Base-by-base conservation (phyloP, 805 yeast genomes). In the Starmerella bombicola region DNA sequence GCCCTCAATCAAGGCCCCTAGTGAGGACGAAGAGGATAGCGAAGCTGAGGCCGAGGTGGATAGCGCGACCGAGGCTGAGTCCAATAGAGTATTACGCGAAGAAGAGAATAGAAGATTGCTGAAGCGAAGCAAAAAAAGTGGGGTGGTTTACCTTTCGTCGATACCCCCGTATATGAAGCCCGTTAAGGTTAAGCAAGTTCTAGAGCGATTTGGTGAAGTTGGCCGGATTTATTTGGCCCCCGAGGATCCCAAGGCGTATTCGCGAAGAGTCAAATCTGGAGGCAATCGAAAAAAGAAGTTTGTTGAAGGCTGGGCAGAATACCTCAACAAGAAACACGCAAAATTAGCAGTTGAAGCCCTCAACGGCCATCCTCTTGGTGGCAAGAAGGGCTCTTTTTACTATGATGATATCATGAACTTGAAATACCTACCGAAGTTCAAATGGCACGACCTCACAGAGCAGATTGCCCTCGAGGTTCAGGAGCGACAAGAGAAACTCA, bases 161-260 rank as follows among this genome's bases (percentile, higher is more conserved):
- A 73, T 91, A 8, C 98, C 98, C 0, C 98, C 98, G 20, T 91
- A 80, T 57, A 91, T 91, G 98, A 86, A 86, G 57, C 97, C 98
- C 1, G 74, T 79, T 2, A 91, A 85, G 57, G 66, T 91, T 62
- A 70, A 93, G 53, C 91, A 85, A 38, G 71, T 91, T 10, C 64
- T 91, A 25, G 60, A 76, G 3, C 67, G 83, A 46, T 91, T 88
- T 62, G 98, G 98, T 9, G 76, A 74, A 44, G 70, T 88, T n/a
- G 94, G 83, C 53, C 68, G 97, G 48, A 64, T 91, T 5, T 91
- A 80, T 57, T 62, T 91, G 47, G 80, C 84, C 50, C 95, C 93
- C 13, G 98, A 91, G 59, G 81, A 79, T 48, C 69, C 75, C 8
- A 65, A 70, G 22, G 68, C 68, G 7, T 68, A 84, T 53, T 73